Percentiles rank a stretch among this genome's conserved stretches.
phyloP scores from a whole-genome alignment of 1,284 basidiomycete genomes.

The Grifola frondosa region DNA sequence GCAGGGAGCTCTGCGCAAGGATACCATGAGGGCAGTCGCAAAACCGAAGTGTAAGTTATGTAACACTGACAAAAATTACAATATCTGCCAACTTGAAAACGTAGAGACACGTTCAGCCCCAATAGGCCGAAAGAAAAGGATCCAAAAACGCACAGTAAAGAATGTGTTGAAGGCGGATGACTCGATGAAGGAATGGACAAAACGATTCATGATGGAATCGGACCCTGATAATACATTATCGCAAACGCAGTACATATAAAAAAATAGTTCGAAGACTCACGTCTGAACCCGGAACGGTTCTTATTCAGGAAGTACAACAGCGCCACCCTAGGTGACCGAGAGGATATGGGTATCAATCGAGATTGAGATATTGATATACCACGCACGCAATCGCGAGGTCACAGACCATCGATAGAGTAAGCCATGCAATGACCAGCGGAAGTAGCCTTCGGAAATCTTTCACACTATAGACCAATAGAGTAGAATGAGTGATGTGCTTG shows the following conservation, averaged over 20 bases:
- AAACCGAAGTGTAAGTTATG: not conserved
- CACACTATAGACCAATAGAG: conserved; percentile 6
- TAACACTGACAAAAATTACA: conserved; percentile 9
- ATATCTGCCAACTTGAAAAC: conserved; percentile 10
- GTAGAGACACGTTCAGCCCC: not conserved
- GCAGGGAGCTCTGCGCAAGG: conserved; percentile 6
- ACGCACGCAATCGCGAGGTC: conserved; percentile 21
- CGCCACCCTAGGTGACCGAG: not conserved
- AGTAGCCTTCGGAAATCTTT: conserved; percentile 14
- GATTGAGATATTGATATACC: not conserved
- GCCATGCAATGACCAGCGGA: conserved; percentile 22
- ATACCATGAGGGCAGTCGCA: not conserved
- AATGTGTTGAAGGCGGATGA: conserved; percentile 30
- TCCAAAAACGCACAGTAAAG: conserved; percentile 19
- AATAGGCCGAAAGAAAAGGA: not conserved
- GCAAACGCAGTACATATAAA: not conserved
- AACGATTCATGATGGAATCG: conserved; percentile 26
- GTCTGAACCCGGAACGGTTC: conserved; percentile 8
- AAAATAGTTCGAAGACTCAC: too few species aligned
- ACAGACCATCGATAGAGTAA: conserved; percentile 14
- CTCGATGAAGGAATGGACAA: conserved; percentile 31
- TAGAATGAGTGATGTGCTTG: not conserved
- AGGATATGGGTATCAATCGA: not conserved
- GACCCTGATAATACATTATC: conserved; percentile 18
- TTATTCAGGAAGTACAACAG: conserved; percentile 5